Evolutionary conservation across 2,329 filamentous ascomycete genomes (phyloP).

Genomic region (Ceratocystis cacaofunesta): DNA sequence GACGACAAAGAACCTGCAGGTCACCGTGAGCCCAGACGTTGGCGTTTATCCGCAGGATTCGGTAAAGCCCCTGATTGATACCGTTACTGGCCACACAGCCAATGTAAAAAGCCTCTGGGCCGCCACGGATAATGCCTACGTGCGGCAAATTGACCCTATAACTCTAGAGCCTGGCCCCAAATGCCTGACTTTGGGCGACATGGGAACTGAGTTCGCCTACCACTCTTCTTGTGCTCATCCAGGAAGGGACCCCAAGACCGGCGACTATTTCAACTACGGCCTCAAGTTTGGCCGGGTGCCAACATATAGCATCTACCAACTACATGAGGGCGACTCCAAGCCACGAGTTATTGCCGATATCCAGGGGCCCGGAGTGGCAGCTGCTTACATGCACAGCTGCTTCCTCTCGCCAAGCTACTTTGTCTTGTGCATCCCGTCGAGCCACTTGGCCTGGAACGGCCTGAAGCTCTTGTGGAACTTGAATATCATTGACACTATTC

Average conservation of each 20-base stretch:
- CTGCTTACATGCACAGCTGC: conserved; percentile 73
- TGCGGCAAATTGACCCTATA: conserved; percentile 50
- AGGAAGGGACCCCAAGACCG: conserved; percentile 53
- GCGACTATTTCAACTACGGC: conserved; percentile 72
- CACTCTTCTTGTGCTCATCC: conserved; percentile 56
- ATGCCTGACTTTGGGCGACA: conserved; percentile 36
- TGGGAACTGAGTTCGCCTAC: conserved; percentile 57
- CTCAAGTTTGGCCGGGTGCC: conserved; percentile 43
- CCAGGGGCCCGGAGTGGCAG: conserved; percentile 29
- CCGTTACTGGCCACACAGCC: conserved; percentile 25
- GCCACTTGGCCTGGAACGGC: conserved; percentile 44
- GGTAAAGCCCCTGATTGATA: conserved; percentile 15
- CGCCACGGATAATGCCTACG: conserved; percentile 38
- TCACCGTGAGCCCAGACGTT: conserved; percentile 50
- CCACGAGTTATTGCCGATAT: conserved; percentile 60
- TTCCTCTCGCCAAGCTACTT: conserved; percentile 59
- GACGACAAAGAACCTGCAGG: conserved; percentile 42
- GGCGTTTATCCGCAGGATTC: conserved; percentile 32
- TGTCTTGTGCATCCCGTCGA: conserved; percentile 56
- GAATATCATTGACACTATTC: conserved; percentile 55
- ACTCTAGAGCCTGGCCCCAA: conserved; percentile 58
- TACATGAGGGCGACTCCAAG: conserved; percentile 45
- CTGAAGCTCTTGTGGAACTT: conserved; percentile 46
- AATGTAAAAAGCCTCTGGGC: conserved; percentile 36
- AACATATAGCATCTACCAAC: conserved; percentile 55